These are phyloP conservation scores for Taiozyma sp. DNA, from an alignment of 1,139 yeast species.

Conservation along the genomic window DNA sequence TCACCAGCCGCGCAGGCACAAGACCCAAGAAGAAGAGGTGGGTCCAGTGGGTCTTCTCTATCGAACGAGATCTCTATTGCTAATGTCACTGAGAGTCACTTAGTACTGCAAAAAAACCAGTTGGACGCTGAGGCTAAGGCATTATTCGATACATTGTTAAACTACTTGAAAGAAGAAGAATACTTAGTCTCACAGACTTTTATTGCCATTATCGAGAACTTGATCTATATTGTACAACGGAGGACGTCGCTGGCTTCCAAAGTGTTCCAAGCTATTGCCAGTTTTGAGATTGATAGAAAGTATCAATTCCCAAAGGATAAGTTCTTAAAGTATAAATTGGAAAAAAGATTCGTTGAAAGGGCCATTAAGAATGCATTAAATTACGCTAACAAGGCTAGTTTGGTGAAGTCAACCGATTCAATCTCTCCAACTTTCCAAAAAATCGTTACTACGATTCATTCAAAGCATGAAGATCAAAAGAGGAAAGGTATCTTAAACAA, in stretches of 20 bases:
- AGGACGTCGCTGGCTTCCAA: conserved; percentile 47
- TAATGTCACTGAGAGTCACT: conserved; percentile 59
- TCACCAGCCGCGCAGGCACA: conserved; percentile 29
- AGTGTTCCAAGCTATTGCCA: conserved; percentile 39
- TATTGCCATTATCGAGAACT: conserved; percentile 49
- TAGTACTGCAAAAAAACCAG: conserved; percentile 50
- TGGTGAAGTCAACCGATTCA: conserved; percentile 20
- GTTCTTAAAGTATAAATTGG: conserved; percentile 34
- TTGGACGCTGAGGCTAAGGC: conserved; percentile 73
- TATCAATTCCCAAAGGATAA: conserved; percentile 32
- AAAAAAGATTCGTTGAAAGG: conserved; percentile 44
- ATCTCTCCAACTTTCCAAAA: conserved; percentile 16
- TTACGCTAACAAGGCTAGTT: conserved; percentile 32
- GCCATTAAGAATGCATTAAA: conserved; percentile 42
- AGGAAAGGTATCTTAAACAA: conserved; percentile 20
- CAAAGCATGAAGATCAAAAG: conserved; percentile 23
- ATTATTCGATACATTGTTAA: conserved; percentile 60
- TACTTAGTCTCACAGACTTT: conserved; percentile 51
- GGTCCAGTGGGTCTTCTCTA: conserved; percentile 4
- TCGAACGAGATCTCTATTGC: conserved; percentile 49
- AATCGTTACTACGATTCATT: conserved; percentile 17
- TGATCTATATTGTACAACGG: conserved; percentile 48
- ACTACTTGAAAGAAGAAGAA: conserved; percentile 48
- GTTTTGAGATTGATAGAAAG: conserved; percentile 34
- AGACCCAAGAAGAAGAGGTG: conserved; percentile 26